phyloP scores from a whole-genome alignment of 208 protist species.

The Acanthamoeba triangularis region DNA sequence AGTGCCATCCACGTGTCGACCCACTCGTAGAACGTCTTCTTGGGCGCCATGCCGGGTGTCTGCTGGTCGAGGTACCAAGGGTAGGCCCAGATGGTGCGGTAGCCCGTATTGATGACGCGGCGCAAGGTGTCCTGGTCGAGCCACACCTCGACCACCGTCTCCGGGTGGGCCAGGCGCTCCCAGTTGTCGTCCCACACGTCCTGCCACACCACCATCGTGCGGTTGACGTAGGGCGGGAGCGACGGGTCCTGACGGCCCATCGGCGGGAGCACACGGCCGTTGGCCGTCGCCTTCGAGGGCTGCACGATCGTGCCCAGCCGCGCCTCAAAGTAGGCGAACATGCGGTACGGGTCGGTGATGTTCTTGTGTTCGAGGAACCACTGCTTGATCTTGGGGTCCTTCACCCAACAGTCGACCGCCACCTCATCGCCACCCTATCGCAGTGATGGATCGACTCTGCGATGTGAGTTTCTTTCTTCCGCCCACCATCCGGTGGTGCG shows the following conservation, averaged over 20 bases:
- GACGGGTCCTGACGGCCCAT: not conserved
- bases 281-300: not conserved
- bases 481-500: no score
- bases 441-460: no score
- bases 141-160: conserved; percentile 50
- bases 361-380: not conserved
- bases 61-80: conserved; percentile 55
- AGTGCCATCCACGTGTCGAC: conserved; percentile 37
- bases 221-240: conserved; percentile 37
- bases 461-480: no score
- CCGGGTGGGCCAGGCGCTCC: conserved; percentile 1
- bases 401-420: conserved; percentile 31
- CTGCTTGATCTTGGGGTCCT: conserved; percentile 11
- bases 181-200: conserved; percentile 59
- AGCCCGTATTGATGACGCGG: not conserved
- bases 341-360: not conserved
- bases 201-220: conserved; percentile 62
- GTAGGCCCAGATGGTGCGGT: conserved; percentile 35
- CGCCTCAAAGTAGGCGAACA: conserved; percentile 24
- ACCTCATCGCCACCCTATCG: conserved; percentile 27
- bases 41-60: conserved; percentile 15
- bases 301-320: not conserved
- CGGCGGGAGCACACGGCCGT: not conserved
- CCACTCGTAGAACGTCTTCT: conserved; percentile 24
- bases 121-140: not conserved